phyloP scores from a whole-genome alignment of 768 basidiomycete species.

The Tricholoma terreum region DNA sequence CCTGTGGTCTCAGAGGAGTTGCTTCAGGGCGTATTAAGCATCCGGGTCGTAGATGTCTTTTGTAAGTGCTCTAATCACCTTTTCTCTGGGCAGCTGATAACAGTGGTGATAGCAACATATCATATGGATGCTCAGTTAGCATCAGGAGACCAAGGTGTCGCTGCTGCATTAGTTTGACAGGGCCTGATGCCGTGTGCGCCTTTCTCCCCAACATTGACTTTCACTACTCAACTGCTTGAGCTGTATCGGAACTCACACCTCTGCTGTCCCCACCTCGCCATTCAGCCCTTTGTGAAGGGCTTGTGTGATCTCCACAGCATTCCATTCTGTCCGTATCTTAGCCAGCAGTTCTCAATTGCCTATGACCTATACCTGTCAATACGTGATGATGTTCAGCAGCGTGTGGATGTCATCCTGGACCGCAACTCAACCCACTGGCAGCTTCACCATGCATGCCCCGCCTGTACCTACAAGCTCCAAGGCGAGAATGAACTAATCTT shows the following conservation, averaged over 20 bases:
- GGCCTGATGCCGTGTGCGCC: conserved; percentile 25
- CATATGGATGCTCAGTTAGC: background rate
- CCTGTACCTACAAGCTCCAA: conserved; percentile 23
- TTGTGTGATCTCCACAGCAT: conserved; percentile 23
- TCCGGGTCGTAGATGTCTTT: conserved; percentile 3
- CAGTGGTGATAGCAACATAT: too few relatives aligned
- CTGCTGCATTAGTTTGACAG: conserved; percentile 16
- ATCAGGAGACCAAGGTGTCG: background rate
- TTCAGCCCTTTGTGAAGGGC: too few relatives aligned
- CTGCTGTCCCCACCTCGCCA: too few relatives aligned
- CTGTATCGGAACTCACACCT: conserved; percentile 19
- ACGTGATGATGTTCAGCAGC: background rate
- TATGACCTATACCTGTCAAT: conserved; percentile 25
- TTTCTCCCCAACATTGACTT: too few relatives aligned
- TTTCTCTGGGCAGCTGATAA: too few relatives aligned
- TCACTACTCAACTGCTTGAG: conserved; percentile 19
- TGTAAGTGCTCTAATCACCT: background rate
- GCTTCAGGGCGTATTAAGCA: background rate
- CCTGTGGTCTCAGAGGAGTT: too few relatives aligned
- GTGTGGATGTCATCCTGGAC: conserved; percentile 18
- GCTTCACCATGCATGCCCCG: conserved; percentile 23
- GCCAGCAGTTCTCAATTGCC: conserved; percentile 23
- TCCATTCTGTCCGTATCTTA: conserved; percentile 16
- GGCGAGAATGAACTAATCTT: conserved; percentile 19
- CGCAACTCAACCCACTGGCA: conserved; percentile 22